phyloP scores from a whole-genome alignment of 306 rosid species.

The Crataegus laevigata region DNA sequence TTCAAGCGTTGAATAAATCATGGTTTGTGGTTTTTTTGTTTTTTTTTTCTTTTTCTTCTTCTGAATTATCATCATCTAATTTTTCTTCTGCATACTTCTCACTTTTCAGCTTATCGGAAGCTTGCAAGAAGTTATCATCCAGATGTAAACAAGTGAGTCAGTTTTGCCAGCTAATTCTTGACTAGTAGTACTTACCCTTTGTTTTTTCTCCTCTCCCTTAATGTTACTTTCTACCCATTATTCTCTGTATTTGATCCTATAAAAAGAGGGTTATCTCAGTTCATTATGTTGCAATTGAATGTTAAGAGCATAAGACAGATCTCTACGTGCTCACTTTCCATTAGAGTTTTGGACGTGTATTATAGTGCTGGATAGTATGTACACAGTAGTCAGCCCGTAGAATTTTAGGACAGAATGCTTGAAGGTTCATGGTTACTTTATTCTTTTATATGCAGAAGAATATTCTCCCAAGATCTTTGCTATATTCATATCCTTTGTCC shows the following conservation, averaged over 20 bases:
- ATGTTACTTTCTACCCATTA: not conserved
- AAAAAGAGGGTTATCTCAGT: not conserved
- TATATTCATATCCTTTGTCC: not conserved
- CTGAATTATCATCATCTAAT: not conserved
- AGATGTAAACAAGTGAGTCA: conserved; percentile 92
- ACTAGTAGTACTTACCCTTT: not conserved
- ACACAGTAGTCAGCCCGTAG: not conserved
- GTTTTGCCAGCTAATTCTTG: not conserved
- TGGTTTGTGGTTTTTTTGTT: not conserved
- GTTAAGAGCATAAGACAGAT: not conserved
- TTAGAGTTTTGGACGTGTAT: not conserved
- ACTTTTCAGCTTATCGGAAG: conserved; percentile 84
- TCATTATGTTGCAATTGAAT: not conserved
- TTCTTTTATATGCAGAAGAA: not conserved
- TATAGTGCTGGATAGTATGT: not conserved
- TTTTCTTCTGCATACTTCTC: conserved; percentile 5
- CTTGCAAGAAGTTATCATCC: conserved; percentile 95
- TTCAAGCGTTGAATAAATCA: not conserved
- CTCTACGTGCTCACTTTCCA: not conserved
- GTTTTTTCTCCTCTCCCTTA: not conserved
- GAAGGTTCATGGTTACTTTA: not conserved
- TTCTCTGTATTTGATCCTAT: not conserved
- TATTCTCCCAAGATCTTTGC: not conserved
- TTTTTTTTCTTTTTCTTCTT: not conserved
- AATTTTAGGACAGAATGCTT: not conserved